phyloP scores from a whole-genome alignment of 495 filamentous ascomycete genomes.

The Lophiostoma macrostomum region DNA sequence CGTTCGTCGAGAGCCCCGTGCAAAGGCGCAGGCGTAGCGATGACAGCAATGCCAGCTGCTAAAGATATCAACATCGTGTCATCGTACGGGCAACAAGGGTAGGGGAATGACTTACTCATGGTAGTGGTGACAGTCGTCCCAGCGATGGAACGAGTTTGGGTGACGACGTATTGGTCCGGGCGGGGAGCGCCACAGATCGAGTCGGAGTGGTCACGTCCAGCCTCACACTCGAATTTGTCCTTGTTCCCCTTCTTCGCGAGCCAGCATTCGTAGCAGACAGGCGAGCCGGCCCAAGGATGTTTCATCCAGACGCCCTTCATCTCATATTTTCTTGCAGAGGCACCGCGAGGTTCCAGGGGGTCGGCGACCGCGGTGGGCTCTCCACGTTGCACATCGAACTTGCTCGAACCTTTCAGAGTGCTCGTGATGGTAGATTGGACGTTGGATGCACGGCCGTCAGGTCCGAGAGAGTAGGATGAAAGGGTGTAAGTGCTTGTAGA shows the following conservation, averaged over 20 bases:
- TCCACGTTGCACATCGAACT: not conserved
- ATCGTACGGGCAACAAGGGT: no score
- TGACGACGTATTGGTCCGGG: no score
- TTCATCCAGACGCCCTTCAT: not conserved
- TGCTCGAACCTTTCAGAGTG: not conserved
- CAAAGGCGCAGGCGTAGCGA: not conserved
- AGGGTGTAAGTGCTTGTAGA: not conserved
- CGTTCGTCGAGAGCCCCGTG: slow-evolving; percentile 1
- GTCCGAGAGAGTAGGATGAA: slow-evolving; percentile 2
- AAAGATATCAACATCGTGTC: no score
- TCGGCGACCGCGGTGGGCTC: not conserved
- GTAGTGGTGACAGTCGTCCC: no score
- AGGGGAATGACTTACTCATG: no score
- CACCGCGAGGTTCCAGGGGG: not conserved
- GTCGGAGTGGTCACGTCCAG: no score
- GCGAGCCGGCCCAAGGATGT: slow-evolving; percentile 6
- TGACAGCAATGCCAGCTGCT: not conserved
- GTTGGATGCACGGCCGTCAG: not conserved
- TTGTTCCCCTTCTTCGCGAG: not conserved
- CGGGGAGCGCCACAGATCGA: no score
- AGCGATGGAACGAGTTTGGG: no score
- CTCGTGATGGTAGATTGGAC: not conserved
- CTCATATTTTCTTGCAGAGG: not conserved
- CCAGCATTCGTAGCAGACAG: slow-evolving; percentile 14
- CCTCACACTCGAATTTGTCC: not conserved